Conservation (phyloP, 2,329 filamentous ascomycete genomes). For the Cytospora piceicola region DNA sequence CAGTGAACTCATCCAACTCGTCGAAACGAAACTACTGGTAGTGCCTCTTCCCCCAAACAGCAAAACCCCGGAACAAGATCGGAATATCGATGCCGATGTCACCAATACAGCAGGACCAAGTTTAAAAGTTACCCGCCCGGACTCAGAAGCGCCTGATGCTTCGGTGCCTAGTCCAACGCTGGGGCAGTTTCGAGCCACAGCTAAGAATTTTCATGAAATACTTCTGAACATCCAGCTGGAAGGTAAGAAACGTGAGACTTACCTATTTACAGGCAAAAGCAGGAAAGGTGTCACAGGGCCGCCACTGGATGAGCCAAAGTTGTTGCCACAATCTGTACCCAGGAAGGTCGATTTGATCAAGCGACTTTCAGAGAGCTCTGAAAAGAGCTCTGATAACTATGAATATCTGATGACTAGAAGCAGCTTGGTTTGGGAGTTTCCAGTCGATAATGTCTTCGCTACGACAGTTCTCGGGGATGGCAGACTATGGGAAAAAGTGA, state of each 20-base stretch:
- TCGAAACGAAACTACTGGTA: not conserved
- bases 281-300: not conserved
- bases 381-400: not conserved
- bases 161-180: not conserved
- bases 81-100: not conserved
- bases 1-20: not conserved
- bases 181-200: not conserved
- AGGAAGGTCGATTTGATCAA: not conserved
- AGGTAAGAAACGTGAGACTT: not conserved
- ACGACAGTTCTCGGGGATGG: not conserved
- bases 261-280: not conserved
- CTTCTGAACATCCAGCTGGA: not conserved
- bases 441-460: slow-evolving; percentile 3
- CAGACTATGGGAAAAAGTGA: no score
- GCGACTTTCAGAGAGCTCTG: not conserved
- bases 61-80: not conserved
- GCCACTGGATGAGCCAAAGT: not conserved
- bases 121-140: not conserved
- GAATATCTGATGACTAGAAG: no score
- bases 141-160: not conserved
- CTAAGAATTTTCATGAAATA: not conserved
- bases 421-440: slow-evolving; percentile 4
- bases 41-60: not conserved
- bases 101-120: not conserved
- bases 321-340: not conserved